A percentile compares a stretch with the other conserved stretches of the same genome.
These are phyloP conservation scores for Hyaloperonospora arabidopsidis DNA, from an alignment of 352 stramenopile genomes.

Conservation along the genomic window DNA sequence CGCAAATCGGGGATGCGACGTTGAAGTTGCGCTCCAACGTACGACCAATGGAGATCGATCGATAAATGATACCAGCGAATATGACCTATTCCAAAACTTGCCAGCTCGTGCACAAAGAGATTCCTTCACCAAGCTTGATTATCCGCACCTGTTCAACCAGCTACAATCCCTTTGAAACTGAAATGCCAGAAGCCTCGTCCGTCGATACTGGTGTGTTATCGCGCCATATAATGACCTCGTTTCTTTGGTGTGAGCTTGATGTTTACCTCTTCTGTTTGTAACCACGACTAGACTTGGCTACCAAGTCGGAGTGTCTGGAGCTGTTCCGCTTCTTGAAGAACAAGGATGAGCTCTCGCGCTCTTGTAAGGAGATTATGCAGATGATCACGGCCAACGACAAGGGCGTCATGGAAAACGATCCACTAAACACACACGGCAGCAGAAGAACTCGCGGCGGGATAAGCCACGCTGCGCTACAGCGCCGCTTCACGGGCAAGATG, in stretches of 20 bases:
- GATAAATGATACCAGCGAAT: too few relatives aligned
- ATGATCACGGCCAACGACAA: conserved; percentile 54
- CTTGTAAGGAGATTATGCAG: conserved; percentile 73
- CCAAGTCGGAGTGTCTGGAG: conserved; percentile 56
- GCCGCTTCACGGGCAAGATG: conserved; percentile 80
- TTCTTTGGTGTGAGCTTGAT: neutral
- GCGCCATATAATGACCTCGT: neutral
- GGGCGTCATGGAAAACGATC: conserved; percentile 61
- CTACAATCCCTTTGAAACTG: neutral
- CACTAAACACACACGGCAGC: conserved; percentile 55
- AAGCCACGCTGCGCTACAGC: conserved; percentile 68
- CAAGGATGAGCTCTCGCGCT: conserved; percentile 66
- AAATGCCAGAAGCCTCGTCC: conserved; percentile 35
- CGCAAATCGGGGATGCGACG: conserved; percentile 10
- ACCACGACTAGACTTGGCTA: conserved; percentile 20
- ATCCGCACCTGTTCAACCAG: too few relatives aligned
- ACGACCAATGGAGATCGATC: conserved; percentile 3
- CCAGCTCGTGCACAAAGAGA: too few relatives aligned
- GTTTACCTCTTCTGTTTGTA: neutral
- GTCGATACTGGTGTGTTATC: conserved; percentile 29
- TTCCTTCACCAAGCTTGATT: too few relatives aligned
- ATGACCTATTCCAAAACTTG: too few relatives aligned
- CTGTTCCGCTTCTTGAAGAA: conserved; percentile 68
- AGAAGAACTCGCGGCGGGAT: conserved; percentile 51
- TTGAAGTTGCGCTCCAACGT: conserved; percentile 21